phyloP scores from a whole-genome alignment of 805 yeast genomes.

The Wickerhamiella vanderwaltii region DNA sequence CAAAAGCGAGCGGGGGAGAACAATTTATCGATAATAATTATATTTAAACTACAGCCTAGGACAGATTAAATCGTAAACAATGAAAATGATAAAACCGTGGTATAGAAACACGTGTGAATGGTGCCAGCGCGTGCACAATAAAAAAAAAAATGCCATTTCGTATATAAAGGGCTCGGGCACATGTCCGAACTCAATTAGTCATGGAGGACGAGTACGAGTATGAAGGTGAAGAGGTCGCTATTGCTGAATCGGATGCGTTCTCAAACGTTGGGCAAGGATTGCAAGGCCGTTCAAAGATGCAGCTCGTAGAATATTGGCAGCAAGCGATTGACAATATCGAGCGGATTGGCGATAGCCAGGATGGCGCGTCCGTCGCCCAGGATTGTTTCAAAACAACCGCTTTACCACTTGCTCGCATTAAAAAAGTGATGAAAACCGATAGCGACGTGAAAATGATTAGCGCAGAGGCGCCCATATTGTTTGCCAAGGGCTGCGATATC shows the following conservation, averaged over 20 bases:
- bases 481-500: slow-evolving; percentile 96
- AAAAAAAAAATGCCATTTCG: no score
- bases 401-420: slow-evolving; percentile 88
- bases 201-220: slow-evolving; percentile 14
- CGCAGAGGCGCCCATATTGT: slow-evolving; percentile 95
- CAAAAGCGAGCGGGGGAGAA: neutral
- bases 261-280: slow-evolving; percentile 89
- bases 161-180: no score
- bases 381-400: slow-evolving; percentile 92
- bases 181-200: no score
- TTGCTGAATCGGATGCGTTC: slow-evolving; percentile 46
- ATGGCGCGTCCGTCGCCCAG: slow-evolving; percentile 36
- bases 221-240: slow-evolving; percentile 13
- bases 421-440: slow-evolving; percentile 96
- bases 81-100: no score
- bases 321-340: slow-evolving; percentile 86
- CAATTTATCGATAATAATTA: no score
- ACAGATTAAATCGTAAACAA: no score
- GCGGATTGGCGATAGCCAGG: slow-evolving; percentile 30
- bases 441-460: slow-evolving; percentile 95
- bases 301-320: slow-evolving; percentile 97
- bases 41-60: no score
- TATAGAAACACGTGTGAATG: no score
- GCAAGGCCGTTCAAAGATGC: slow-evolving; percentile 64
- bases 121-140: no score